Evolutionary conservation across 768 basidiomycete species (phyloP).

Genomic region (Psilocybe sp.): DNA sequence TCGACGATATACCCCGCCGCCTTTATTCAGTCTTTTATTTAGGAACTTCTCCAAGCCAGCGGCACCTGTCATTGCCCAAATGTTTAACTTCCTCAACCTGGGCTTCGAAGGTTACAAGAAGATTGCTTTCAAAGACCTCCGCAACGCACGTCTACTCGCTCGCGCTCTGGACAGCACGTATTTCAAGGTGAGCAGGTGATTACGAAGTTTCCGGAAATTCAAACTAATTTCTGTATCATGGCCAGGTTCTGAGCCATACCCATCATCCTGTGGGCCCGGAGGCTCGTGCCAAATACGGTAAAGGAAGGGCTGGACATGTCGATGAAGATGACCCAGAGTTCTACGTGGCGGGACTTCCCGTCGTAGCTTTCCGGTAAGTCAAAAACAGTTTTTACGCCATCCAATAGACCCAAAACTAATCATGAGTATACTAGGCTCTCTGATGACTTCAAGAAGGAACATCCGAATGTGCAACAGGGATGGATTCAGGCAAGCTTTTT

Average conservation of each 20-base stretch:
- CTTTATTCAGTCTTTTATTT: neutral
- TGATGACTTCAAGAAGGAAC: constrained; percentile 47
- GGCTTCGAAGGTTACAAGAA: constrained; percentile 53
- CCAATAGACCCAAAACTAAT: neutral
- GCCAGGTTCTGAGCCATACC: constrained; percentile 48
- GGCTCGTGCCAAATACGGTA: neutral
- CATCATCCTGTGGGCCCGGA: constrained; percentile 35
- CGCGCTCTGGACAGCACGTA: constrained; percentile 55
- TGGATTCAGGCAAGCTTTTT: constrained; percentile 42
- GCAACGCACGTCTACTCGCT: constrained; percentile 56
- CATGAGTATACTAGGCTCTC: constrained; percentile 29
- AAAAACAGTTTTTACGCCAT: neutral
- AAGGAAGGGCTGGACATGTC: constrained; percentile 3
- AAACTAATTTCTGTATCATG: too few species aligned
- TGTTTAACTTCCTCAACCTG: constrained; percentile 60
- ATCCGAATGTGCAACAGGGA: constrained; percentile 50
- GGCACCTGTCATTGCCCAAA: constrained; percentile 54
- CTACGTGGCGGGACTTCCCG: constrained; percentile 55
- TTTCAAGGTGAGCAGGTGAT: constrained; percentile 31
- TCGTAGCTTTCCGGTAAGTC: constrained; percentile 52
- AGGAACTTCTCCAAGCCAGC: constrained; percentile 60
- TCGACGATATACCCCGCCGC: neutral
- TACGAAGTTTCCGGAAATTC: neutral
- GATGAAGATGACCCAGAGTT: constrained; percentile 38
- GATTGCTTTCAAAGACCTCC: constrained; percentile 43